phyloP scores from a whole-genome alignment of 2,329 filamentous ascomycete genomes.

The Penicillium sp. region DNA sequence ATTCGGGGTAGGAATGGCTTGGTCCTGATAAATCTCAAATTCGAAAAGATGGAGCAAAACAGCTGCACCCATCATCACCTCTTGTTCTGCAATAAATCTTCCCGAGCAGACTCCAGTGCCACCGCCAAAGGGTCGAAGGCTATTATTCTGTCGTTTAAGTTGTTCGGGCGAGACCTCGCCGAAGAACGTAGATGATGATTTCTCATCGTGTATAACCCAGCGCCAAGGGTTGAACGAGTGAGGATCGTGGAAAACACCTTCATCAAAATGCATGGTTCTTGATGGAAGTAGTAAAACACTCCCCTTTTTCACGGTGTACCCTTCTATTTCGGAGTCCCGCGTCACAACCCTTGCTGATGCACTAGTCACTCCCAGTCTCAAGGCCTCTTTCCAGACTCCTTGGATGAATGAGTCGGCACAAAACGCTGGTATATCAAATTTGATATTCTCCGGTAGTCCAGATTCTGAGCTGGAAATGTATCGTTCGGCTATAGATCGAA shows the following conservation, averaged over 20 bases:
- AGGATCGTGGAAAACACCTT: slow-evolving; percentile 5
- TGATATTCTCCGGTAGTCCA: background rate
- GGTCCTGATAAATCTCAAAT: background rate
- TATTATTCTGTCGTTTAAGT: slow-evolving; percentile 5
- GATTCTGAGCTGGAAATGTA: background rate
- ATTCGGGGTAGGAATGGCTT: slow-evolving; percentile 6
- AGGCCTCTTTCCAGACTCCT: slow-evolving; percentile 15
- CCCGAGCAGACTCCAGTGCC: slow-evolving; percentile 13
- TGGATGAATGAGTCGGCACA: slow-evolving; percentile 8
- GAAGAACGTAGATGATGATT: background rate
- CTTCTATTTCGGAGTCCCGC: slow-evolving; percentile 10
- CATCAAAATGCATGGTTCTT: slow-evolving; percentile 9
- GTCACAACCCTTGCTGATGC: slow-evolving; percentile 11
- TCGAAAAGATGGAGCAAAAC: slow-evolving; percentile 8
- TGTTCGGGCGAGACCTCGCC: background rate
- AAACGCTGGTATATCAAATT: slow-evolving; percentile 4
- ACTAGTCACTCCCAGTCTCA: slow-evolving; percentile 9
- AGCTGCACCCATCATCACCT: slow-evolving; percentile 11
- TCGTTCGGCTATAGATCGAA: slow-evolving; percentile 3
- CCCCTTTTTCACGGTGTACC: slow-evolving; percentile 10
- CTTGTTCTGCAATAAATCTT: slow-evolving; percentile 13
- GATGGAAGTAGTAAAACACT: slow-evolving; percentile 12
- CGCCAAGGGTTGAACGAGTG: slow-evolving; percentile 9
- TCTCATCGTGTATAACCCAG: slow-evolving; percentile 7
- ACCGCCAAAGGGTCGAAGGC: slow-evolving; percentile 11